These are phyloP conservation scores for Apophysomyces sp. DNA, from an alignment of 371 early-diverging fungal genomes.

Conservation along the genomic window DNA sequence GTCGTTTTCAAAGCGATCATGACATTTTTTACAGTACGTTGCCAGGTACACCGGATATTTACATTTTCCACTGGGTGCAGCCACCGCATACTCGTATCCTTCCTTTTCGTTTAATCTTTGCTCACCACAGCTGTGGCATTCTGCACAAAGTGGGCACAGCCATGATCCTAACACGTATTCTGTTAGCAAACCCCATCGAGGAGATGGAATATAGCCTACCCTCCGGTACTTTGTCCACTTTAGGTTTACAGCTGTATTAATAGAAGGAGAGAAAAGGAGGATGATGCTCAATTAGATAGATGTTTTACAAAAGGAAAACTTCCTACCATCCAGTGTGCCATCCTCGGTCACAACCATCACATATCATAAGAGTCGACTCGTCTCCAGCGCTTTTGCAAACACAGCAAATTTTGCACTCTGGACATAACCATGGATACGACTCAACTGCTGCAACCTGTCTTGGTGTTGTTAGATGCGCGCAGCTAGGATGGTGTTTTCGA, in stretches of 20 bases:
- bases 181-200: background rate
- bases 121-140: conserved; percentile 55
- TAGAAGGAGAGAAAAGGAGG: too few species aligned
- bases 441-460: conserved; percentile 58
- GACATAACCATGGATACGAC: conserved; percentile 76
- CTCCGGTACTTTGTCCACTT: conserved; percentile 28
- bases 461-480: conserved; percentile 67
- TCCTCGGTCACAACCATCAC: conserved; percentile 78
- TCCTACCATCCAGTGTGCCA: conserved; percentile 74
- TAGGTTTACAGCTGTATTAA: conserved; percentile 25
- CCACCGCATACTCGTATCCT: conserved; percentile 51
- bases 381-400: conserved; percentile 62
- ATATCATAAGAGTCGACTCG: conserved; percentile 70
- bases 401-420: conserved; percentile 74
- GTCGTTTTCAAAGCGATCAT: conserved; percentile 53
- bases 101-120: conserved; percentile 23
- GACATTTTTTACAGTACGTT: conserved; percentile 64
- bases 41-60: conserved; percentile 54
- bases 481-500: conserved; percentile 65
- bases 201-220: background rate
- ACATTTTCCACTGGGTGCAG: conserved; percentile 36
- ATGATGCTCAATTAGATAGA: too few species aligned
- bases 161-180: conserved; percentile 20
- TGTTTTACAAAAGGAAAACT: background rate
- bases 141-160: conserved; percentile 59